These are phyloP conservation scores for Sisymbrium altissimum DNA, from an alignment of 345 rosid species.

Conservation along the genomic window DNA sequence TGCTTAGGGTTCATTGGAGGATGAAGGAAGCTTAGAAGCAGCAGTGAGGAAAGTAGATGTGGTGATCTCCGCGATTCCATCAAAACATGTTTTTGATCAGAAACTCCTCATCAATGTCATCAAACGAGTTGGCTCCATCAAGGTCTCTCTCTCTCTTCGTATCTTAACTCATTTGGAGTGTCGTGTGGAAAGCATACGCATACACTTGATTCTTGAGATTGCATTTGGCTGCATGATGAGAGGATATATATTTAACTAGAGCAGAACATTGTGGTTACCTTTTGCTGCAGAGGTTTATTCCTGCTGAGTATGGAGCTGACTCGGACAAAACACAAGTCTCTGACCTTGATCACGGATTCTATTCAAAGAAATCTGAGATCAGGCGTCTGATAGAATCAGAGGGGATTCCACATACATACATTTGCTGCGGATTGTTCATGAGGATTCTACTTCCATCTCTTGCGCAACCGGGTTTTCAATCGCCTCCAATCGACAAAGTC, in stretches of 20 bases:
- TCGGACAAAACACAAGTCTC: constrained; percentile 61
- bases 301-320: constrained; percentile 81
- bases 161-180: neutral
- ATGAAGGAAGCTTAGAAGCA: constrained; percentile 54
- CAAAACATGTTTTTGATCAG: constrained; percentile 67
- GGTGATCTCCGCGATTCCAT: constrained; percentile 66
- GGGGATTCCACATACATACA: constrained; percentile 61
- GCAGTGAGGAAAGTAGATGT: constrained; percentile 76
- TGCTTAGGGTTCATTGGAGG: constrained; percentile 82
- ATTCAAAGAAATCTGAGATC: constrained; percentile 57
- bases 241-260: neutral
- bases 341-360: constrained; percentile 57
- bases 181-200: no score
- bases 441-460: constrained; percentile 67
- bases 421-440: constrained; percentile 67
- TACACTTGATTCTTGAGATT: neutral
- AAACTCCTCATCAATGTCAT: constrained; percentile 57
- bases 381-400: constrained; percentile 60
- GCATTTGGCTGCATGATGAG: neutral
- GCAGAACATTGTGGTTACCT: neutral
- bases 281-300: constrained; percentile 73
- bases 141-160: constrained; percentile 32
- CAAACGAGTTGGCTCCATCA: constrained; percentile 51
- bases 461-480: constrained; percentile 57
- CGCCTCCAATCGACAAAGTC: constrained; percentile 65